Evolutionary conservation across 805 yeast species (phyloP).

Genomic region (Yarrowia sp.): DNA sequence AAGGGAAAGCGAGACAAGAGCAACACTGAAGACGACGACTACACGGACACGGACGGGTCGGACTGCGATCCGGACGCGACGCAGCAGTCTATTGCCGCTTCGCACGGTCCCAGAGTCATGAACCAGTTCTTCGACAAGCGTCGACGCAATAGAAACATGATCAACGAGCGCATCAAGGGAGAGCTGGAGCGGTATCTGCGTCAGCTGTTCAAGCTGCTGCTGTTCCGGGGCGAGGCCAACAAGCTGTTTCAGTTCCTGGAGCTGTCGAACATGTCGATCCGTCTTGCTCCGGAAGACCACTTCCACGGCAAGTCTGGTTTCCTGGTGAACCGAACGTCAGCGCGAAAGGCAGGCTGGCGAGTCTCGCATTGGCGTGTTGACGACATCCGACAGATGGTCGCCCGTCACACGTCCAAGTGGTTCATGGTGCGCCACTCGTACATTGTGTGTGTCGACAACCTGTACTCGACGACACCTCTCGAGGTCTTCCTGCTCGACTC

Average conservation of each 20-base stretch:
- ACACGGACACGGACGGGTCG: constrained; percentile 8
- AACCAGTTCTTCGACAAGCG: constrained; percentile 24
- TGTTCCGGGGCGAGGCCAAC: constrained; percentile 78
- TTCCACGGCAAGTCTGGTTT: constrained; percentile 88
- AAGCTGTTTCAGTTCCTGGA: constrained; percentile 84
- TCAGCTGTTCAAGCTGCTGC: constrained; percentile 54
- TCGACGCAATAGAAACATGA: neutral
- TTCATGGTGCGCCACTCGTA: constrained; percentile 80
- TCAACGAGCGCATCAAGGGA: constrained; percentile 28
- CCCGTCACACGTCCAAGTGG: constrained; percentile 92
- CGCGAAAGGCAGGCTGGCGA: constrained; percentile 92
- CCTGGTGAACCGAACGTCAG: constrained; percentile 73
- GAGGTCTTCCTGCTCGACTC: constrained; percentile 91
- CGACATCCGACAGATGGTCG: constrained; percentile 82
- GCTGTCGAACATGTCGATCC: constrained; percentile 80
- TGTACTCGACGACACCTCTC: constrained; percentile 79
- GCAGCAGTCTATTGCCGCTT: neutral
- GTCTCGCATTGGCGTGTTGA: constrained; percentile 81
- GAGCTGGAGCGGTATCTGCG: constrained; percentile 66
- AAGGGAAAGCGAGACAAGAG: neutral
- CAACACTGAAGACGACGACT: neutral
- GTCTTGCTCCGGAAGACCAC: constrained; percentile 77
- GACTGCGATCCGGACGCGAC: neutral
- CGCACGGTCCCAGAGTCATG: constrained; percentile 1
- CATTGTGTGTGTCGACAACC: constrained; percentile 79